Evolutionary conservation across 257 asterid species (phyloP).

Genomic region (Solanum clarkiae): DNA sequence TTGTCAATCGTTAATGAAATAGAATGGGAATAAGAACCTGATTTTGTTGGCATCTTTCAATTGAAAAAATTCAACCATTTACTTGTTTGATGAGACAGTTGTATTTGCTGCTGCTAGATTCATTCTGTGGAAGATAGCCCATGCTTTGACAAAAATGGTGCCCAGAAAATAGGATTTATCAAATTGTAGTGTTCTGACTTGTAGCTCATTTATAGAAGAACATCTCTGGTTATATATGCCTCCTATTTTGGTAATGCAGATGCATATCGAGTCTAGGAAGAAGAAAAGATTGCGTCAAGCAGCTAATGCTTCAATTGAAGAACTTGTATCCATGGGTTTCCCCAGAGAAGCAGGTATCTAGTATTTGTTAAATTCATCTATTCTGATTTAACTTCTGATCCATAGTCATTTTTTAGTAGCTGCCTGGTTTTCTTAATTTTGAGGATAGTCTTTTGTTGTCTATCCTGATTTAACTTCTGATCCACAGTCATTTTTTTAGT

Average conservation of each 20-base stretch:
- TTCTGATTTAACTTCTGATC: not conserved
- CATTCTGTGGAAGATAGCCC: not conserved
- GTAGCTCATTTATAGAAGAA: not conserved
- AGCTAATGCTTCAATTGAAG: constrained; percentile 31
- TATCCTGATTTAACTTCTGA: not conserved
- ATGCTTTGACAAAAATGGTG: not conserved
- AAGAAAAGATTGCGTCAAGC: constrained; percentile 40
- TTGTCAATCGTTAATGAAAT: not conserved
- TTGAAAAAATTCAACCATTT: not conserved
- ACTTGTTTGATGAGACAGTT: not conserved
- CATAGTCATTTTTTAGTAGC: not conserved
- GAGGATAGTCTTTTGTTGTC: not conserved
- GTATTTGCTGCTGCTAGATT: not conserved
- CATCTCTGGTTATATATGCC: not conserved
- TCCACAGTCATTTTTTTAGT: not conserved
- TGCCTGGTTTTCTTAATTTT: not conserved
- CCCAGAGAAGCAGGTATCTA: constrained; percentile 49
- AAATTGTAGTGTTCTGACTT: not conserved
- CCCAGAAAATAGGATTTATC: not conserved
- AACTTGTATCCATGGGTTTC: constrained; percentile 58
- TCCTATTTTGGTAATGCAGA: constrained; percentile 26
- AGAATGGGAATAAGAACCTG: not conserved
- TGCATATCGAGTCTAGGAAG: constrained; percentile 48
- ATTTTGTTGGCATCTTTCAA: not conserved
- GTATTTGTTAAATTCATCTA: not conserved